Evolutionary conservation across 2,329 filamentous ascomycete species (phyloP), one percentile per base, ranked within the genome.

Genomic region (Akanthomyces muscarius): DNA sequence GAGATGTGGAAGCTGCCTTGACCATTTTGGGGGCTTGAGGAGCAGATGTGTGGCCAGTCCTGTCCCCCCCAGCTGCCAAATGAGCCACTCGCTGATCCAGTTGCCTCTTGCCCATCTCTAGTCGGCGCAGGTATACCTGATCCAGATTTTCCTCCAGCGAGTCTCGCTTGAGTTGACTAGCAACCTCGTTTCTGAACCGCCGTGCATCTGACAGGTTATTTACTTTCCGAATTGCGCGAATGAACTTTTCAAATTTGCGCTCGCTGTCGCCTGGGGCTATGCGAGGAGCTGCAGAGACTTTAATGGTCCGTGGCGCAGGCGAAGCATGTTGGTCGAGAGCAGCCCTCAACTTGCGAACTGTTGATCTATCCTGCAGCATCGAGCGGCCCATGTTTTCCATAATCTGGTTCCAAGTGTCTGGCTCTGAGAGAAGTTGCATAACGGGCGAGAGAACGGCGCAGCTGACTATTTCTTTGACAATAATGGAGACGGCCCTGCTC

Each of bases 331-430:
- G 88, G 74, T 99, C 95, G 56, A 99, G 80, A 10, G 94, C 95
- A 45, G 92, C 94, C 62, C 95, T 88, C 61, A 99, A 84, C 74
- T 92, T 96, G 63, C 91, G 88, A 45, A 99, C 94, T 0, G 93
- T 97, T 66, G 96, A 98, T 44, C 96, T 87, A 73, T 99, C 96
- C 74, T 98, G 95, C 48, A 99, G 82, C 79, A 96, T 89, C 30
- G 89, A 89, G 56, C 91, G 88, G 21, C 92, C 90, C 75, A 89
- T 92, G 62, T 89, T 93, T 75, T 98, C 94, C 83, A 98, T 92
- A 64, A 97, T 76, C 74, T 97, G 93, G 71, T 99, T 98, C 94
- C 94, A 99, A 10, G 90, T 96, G 77, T 99, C 96, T 1, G 96
- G 93, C 69, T 99, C 94, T 5, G 91, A 86, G 21, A 99, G 79